Conservation (phyloP, 2,329 filamentous ascomycete genomes). For the Ophiostoma fasciatum region DNA sequence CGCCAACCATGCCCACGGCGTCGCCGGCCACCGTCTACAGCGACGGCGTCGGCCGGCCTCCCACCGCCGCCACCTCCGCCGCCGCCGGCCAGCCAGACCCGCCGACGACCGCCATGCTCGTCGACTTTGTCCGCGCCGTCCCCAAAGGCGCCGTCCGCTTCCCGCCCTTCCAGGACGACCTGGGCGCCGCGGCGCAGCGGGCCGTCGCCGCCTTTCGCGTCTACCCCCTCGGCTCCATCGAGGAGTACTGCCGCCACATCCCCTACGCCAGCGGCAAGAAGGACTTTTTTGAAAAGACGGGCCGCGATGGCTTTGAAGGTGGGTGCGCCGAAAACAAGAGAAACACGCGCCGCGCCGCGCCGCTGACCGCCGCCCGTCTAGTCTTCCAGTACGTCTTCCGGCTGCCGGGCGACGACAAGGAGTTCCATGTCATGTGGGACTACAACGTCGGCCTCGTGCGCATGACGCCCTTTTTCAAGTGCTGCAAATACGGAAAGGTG, state of each 20-base stretch:
- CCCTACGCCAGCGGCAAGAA: conserved; percentile 95
- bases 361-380: conserved; percentile 22
- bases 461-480: conserved; percentile 92
- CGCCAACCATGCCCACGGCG: background rate
- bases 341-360: too few species aligned
- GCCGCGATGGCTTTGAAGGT: conserved; percentile 82
- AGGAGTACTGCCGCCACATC: conserved; percentile 55
- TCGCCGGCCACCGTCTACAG: conserved; percentile 9
- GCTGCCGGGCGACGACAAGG: conserved; percentile 45
- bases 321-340: too few species aligned
- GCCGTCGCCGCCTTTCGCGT: conserved; percentile 52
- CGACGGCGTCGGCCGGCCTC: background rate
- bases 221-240: conserved; percentile 48
- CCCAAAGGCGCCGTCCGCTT: conserved; percentile 57
- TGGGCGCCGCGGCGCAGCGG: conserved; percentile 39
- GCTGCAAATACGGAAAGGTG: conserved; percentile 76
- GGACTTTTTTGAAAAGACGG: conserved; percentile 72
- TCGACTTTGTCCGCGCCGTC: conserved; percentile 8
- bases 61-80: background rate
- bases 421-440: conserved; percentile 85
- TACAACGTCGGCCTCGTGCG: conserved; percentile 89
- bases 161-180: conserved; percentile 49
- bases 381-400: conserved; percentile 77
- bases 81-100: background rate
- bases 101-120: background rate